phyloP scores from a whole-genome alignment of 1,139 yeast genomes.

The Scheffersomyces titani region DNA sequence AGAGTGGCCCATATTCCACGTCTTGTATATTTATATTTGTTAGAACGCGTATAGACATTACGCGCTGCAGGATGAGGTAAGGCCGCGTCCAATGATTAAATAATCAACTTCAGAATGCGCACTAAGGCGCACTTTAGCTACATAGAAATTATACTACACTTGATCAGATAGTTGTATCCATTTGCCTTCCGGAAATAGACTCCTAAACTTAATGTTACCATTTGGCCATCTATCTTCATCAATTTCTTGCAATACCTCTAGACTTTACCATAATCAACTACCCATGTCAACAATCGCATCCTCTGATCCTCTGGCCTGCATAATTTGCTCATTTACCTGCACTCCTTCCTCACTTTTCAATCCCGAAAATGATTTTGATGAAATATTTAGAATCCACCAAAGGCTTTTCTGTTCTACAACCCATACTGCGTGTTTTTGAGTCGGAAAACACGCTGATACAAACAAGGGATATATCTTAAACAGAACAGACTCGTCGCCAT shows the following conservation, averaged over 20 bases:
- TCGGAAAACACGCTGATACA: neutral
- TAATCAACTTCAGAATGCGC: neutral
- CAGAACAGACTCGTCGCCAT: neutral
- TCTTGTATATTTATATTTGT: constrained; percentile 1
- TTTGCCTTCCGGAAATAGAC: too few relatives aligned
- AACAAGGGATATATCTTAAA: neutral
- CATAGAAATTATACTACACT: neutral
- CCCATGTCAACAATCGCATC: neutral
- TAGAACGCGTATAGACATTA: constrained; percentile 1
- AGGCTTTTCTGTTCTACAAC: neutral
- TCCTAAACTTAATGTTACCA: too few relatives aligned
- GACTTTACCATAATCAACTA: neutral
- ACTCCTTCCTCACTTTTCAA: neutral
- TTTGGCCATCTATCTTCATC: neutral
- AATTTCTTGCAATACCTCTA: neutral
- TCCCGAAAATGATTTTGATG: neutral
- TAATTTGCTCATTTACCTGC: neutral
- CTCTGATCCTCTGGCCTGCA: neutral
- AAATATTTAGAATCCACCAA: neutral
- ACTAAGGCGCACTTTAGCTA: neutral
- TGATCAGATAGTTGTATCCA: neutral
- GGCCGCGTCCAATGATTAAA: neutral
- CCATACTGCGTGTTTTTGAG: constrained; percentile 7
- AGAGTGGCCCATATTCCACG: neutral
- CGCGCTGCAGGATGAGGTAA: constrained; percentile 2